Conservation (phyloP, 1,284 basidiomycete species). For the Leccinum fallax region DNA sequence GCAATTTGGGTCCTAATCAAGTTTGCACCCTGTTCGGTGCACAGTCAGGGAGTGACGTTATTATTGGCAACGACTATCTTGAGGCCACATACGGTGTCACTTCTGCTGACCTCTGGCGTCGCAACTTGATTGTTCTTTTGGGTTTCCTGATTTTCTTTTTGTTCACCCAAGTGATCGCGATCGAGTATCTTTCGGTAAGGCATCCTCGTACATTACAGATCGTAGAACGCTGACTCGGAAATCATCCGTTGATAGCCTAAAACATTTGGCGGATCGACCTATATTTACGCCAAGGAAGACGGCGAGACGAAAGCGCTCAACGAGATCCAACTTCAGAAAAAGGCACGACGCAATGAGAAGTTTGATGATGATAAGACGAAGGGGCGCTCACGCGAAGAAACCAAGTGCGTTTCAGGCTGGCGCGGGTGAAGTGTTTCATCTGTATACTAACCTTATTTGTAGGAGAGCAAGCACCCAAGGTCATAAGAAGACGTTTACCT, state of each 20-base stretch:
- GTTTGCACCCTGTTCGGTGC: slow-evolving; percentile 69
- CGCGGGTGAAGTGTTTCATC: background rate
- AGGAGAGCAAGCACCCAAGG: slow-evolving; percentile 5
- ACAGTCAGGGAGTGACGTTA: slow-evolving; percentile 45
- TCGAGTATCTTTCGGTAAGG: slow-evolving; percentile 67
- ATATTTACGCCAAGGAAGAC: slow-evolving; percentile 74
- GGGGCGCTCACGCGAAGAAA: slow-evolving; percentile 25
- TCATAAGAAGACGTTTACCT: slow-evolving; percentile 59
- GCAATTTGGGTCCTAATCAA: slow-evolving; percentile 62
- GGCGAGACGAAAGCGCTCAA: slow-evolving; percentile 71
- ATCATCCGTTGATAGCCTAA: slow-evolving; percentile 46
- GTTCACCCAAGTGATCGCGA: slow-evolving; percentile 56
- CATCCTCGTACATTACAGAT: background rate
- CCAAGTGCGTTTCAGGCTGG: slow-evolving; percentile 12
- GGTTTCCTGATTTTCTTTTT: slow-evolving; percentile 73
- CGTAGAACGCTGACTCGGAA: background rate
- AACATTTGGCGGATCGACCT: slow-evolving; percentile 47
- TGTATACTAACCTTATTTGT: background rate
- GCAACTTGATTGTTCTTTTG: slow-evolving; percentile 57
- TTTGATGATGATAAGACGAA: slow-evolving; percentile 29
- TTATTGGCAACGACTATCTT: slow-evolving; percentile 63
- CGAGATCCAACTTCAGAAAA: slow-evolving; percentile 57
- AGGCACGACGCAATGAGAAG: slow-evolving; percentile 36
- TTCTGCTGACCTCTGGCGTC: slow-evolving; percentile 59
- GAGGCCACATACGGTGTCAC: slow-evolving; percentile 53